Base-by-base conservation (phyloP, 345 rosid genomes). In the Populus simonii region DNA sequence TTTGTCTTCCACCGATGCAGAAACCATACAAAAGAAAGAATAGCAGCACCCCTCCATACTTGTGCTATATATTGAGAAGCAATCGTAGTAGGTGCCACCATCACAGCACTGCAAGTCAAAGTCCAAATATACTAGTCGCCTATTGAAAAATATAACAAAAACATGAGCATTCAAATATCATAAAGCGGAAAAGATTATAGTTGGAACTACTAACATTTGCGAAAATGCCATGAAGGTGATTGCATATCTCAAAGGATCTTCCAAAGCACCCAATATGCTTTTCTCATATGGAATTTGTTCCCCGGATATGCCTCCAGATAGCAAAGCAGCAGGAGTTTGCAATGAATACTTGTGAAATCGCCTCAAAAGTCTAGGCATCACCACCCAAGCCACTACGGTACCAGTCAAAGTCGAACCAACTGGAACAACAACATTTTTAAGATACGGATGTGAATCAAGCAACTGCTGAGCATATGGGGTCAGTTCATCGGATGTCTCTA, bases 221-320 rank as follows among this genome's bases (percentile, higher is more conserved):
- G 90, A 83, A 85, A 95, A 90, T 68, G 99, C 92, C 85, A 90
- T 81, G 88, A 93, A 95, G 38, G 97, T 90, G 38, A 91, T 53
- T 33, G 89, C 82, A 85, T 93, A 95, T 86, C 98, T 84, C 15
- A 92, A 73, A 20, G 99, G 99, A 83, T 91, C 96, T 87, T 95
- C 99, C 75, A 93, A 83, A 83, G 99, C 96, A 73, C 96, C 89
- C 97, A 91, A 95, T 29, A 92, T 83, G 76, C 97, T 92, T 83
- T 87, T 87, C 85, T 95, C 96, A 66, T 93, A 93, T 1, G 97
- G 90, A 83, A 89, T 79, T 75, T 84, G 84, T 29, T 83, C 90
- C 33, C 39, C 70, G 3, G 81, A 73, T 27, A 85, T 72, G 66
- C 84, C 77, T 72, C 78, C 83, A 10, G 91, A 82, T 16, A 88